phyloP scores from a whole-genome alignment of 1,139 yeast species.

The Lodderomyces orthopsilosis region DNA sequence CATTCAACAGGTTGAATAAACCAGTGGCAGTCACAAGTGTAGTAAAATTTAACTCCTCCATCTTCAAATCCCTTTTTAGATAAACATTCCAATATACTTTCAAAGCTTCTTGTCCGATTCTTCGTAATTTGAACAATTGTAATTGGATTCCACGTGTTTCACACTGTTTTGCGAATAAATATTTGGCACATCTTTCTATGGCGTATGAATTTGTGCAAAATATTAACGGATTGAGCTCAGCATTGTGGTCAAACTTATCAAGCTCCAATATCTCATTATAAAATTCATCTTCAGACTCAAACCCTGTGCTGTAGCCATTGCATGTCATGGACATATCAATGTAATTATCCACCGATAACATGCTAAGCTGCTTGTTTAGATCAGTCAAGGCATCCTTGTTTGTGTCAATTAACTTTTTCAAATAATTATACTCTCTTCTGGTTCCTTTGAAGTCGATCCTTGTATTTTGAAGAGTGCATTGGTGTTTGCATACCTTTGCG shows the following conservation, averaged over 20 bases:
- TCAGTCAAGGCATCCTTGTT: neutral
- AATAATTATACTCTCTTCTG: neutral
- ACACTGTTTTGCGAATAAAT: neutral
- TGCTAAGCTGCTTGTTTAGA: neutral
- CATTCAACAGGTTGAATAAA: slow-evolving; percentile 2
- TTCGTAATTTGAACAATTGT: slow-evolving; percentile 1
- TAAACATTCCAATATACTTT: slow-evolving; percentile 1
- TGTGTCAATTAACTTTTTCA: neutral
- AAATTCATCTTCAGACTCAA: slow-evolving; percentile 3
- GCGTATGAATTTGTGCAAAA: slow-evolving; percentile 6
- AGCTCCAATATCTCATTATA: slow-evolving; percentile 8
- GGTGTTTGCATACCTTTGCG: neutral
- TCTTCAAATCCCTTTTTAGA: neutral
- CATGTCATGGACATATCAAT: neutral
- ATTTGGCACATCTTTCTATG: neutral
- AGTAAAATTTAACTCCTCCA: neutral
- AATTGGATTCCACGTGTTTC: neutral
- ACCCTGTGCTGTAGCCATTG: neutral
- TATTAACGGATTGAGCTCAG: slow-evolving; percentile 11
- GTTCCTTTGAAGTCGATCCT: neutral
- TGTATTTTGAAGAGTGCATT: neutral
- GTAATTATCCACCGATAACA: neutral
- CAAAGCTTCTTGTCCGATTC: slow-evolving; percentile 6
- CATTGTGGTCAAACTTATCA: slow-evolving; percentile 7
- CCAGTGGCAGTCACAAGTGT: slow-evolving; percentile 1